Conservation (phyloP, 768 basidiomycete species). For the Amanita pallidorosea region DNA sequence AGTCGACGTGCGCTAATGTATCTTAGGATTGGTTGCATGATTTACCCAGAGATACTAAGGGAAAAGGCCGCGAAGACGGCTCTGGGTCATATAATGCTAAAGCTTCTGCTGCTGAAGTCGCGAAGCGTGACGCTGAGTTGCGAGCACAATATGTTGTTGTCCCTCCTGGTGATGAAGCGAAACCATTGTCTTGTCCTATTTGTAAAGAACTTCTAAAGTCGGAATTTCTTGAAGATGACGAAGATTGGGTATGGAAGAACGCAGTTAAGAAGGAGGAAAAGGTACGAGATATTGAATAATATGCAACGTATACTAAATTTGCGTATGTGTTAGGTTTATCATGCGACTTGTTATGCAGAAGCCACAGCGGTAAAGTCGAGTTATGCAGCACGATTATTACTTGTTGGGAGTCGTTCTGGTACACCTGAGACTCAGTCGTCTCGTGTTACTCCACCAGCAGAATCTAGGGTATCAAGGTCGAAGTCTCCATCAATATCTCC, state of each 20-base stretch:
- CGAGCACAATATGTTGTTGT: constrained; percentile 76
- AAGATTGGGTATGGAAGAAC: constrained; percentile 98
- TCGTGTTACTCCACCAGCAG: constrained; percentile 25
- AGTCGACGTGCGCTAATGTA: constrained; percentile 8
- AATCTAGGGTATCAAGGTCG: constrained; percentile 22
- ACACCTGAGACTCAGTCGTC: constrained; percentile 54
- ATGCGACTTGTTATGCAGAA: constrained; percentile 91
- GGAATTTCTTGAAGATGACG: constrained; percentile 91
- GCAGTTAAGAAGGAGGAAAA: constrained; percentile 75
- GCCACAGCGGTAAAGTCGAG: constrained; percentile 52
- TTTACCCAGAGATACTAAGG: constrained; percentile 45
- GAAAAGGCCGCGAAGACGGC: constrained; percentile 55
- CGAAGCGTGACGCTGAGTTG: constrained; percentile 68
- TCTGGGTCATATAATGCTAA: constrained; percentile 41
- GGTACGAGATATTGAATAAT: constrained; percentile 33
- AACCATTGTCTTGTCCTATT: constrained; percentile 79
- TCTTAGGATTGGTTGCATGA: constrained; percentile 85
- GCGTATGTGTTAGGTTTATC: constrained; percentile 55
- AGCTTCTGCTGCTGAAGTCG: constrained; percentile 45
- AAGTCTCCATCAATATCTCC: constrained; percentile 36
- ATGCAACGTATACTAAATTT: neutral
- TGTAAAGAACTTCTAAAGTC: constrained; percentile 91
- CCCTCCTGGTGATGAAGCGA: constrained; percentile 83
- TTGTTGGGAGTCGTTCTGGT: constrained; percentile 57
- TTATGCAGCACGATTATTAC: constrained; percentile 56